Evolutionary conservation across 257 asterid species (phyloP).

Genomic region (Cynanchum wilfordii): DNA sequence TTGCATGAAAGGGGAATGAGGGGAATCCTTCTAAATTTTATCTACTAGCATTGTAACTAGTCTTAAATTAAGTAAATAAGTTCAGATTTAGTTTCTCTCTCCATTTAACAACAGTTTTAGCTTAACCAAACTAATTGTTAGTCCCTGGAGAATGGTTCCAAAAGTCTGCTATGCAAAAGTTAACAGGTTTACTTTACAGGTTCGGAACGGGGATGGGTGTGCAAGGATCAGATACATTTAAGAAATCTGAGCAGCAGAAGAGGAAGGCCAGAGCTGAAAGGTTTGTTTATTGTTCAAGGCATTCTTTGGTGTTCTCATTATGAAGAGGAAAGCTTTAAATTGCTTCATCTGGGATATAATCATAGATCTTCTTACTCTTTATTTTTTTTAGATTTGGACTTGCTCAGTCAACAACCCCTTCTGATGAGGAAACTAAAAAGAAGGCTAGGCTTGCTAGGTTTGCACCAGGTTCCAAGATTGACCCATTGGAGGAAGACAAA

Average conservation of each 20-base stretch:
- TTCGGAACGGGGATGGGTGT: constrained; percentile 58
- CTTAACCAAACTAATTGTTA: neutral
- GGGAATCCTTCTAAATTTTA: neutral
- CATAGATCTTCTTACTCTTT: neutral
- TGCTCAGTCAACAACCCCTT: constrained; percentile 41
- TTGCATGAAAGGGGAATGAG: neutral
- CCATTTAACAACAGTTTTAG: neutral
- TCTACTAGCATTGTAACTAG: no score
- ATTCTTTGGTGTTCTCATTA: neutral
- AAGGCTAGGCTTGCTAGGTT: constrained; percentile 89
- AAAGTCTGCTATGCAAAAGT: neutral
- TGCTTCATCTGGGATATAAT: constrained; percentile 6
- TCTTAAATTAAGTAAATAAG: neutral
- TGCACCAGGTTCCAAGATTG: constrained; percentile 42
- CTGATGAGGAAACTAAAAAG: constrained; percentile 78
- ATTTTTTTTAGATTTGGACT: constrained; percentile 58
- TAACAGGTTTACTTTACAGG: constrained; percentile 34
- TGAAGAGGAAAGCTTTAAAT: neutral
- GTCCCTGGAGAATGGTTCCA: neutral
- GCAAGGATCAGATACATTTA: constrained; percentile 43
- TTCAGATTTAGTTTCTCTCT: neutral
- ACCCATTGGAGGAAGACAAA: constrained; percentile 76
- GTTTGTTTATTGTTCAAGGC: constrained; percentile 28
- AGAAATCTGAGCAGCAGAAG: constrained; percentile 73
- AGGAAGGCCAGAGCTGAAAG: constrained; percentile 97